These are phyloP conservation scores for Mucor irregularis DNA, from an alignment of 371 early-diverging fungal species.

Conservation along the genomic window DNA sequence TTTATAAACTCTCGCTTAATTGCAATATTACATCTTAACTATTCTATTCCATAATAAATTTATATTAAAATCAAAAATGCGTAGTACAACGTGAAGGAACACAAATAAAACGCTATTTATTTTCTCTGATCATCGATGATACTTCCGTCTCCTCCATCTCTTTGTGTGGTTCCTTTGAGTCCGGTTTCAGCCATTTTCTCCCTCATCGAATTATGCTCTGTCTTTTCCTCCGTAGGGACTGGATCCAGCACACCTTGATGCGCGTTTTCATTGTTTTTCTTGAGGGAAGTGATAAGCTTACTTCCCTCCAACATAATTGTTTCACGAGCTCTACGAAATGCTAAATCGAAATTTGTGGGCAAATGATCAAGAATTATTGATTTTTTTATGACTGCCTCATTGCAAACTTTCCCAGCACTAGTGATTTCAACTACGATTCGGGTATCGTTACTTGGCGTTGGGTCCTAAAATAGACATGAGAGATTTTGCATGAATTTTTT, in stretches of 20 bases:
- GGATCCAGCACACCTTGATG: slow-evolving; percentile 13
- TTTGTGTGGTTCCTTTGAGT: slow-evolving; percentile 18
- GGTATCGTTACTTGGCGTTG: slow-evolving; percentile 44
- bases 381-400: slow-evolving; percentile 41
- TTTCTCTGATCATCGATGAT: too few relatives aligned
- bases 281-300: not conserved
- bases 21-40: not conserved
- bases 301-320: slow-evolving; percentile 36
- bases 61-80: not conserved
- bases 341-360: slow-evolving; percentile 50
- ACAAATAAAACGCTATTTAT: too few relatives aligned
- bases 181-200: slow-evolving; percentile 12
- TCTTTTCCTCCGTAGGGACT: not conserved
- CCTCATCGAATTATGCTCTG: not conserved
- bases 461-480: slow-evolving; percentile 27
- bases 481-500: not conserved
- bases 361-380: slow-evolving; percentile 52
- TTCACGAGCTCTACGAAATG: slow-evolving; percentile 45
- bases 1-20: slow-evolving; percentile 26
- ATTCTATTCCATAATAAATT: not conserved
- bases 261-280: not conserved
- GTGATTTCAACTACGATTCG: slow-evolving; percentile 50
- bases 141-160: slow-evolving; percentile 21
- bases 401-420: slow-evolving; percentile 34
- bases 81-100: not conserved